These are phyloP conservation scores for Trichoderma afroharzianum DNA, from an alignment of 2,329 filamentous ascomycete genomes.

Conservation along the genomic window DNA sequence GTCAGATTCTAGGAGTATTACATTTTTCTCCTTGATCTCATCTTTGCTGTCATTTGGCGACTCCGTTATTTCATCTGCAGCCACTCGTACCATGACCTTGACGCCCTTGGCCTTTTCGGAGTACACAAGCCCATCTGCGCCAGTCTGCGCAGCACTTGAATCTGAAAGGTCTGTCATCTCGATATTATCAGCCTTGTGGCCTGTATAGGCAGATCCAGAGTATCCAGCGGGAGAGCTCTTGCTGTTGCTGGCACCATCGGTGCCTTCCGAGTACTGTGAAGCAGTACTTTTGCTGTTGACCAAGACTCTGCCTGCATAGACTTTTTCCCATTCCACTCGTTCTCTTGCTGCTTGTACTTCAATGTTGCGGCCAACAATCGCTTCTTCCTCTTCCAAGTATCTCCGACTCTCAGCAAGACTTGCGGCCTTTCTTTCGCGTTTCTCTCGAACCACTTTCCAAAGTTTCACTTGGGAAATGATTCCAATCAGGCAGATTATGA, in stretches of 20 bases:
- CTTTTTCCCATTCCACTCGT: conserved; percentile 69
- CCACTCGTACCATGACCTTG: conserved; percentile 52
- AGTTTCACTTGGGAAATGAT: conserved; percentile 81
- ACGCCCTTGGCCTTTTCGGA: conserved; percentile 40
- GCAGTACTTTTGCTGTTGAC: conserved; percentile 32
- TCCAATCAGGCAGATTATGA: conserved; percentile 71
- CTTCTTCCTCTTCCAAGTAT: conserved; percentile 62
- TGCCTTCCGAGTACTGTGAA: conserved; percentile 50
- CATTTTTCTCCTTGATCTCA: conserved; percentile 31
- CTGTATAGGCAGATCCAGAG: conserved; percentile 33
- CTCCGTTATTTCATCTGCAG: conserved; percentile 43
- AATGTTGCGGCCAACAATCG: conserved; percentile 63
- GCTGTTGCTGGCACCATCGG: conserved; percentile 43
- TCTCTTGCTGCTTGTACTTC: conserved; percentile 61
- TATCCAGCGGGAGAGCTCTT: conserved; percentile 38
- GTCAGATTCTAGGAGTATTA: not conserved
- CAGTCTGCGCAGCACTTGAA: conserved; percentile 29
- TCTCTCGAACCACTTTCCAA: conserved; percentile 74
- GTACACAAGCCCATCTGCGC: conserved; percentile 39
- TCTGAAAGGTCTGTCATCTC: conserved; percentile 52
- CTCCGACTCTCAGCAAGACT: conserved; percentile 48
- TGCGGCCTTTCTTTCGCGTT: conserved; percentile 50
- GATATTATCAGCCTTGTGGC: conserved; percentile 44
- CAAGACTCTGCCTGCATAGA: conserved; percentile 61
- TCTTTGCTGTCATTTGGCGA: conserved; percentile 14